Percentiles rank a stretch among this genome's conserved stretches.
These are phyloP conservation scores for Didymella exigua DNA, from an alignment of 2,329 filamentous ascomycete genomes.

Conservation along the genomic window DNA sequence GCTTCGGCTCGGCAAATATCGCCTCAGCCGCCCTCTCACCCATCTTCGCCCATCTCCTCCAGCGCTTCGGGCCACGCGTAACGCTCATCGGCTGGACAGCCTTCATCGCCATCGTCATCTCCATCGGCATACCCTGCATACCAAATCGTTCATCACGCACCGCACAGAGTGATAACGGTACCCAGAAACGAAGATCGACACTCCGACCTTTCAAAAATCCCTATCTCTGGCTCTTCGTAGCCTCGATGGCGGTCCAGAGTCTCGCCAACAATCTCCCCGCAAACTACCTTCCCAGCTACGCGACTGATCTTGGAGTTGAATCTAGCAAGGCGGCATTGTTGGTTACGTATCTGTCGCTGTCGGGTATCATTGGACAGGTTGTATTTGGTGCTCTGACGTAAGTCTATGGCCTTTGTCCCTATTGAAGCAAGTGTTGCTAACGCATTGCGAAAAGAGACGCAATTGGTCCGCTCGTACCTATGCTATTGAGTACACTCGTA, in stretches of 20 bases:
- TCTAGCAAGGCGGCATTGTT: background rate
- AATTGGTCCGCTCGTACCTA: constrained; percentile 1
- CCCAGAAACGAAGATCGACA: background rate
- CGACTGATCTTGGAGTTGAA: background rate
- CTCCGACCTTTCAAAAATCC: background rate
- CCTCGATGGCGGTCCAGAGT: background rate
- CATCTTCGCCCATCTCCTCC: background rate
- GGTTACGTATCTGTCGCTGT: background rate
- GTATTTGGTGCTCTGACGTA: background rate
- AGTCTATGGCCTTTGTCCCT: background rate
- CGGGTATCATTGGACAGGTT: background rate
- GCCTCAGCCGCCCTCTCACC: constrained; percentile 2
- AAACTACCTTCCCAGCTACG: constrained; percentile 1
- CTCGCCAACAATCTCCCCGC: background rate
- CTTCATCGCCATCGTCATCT: background rate
- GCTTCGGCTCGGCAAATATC: constrained; percentile 1
- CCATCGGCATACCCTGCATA: background rate
- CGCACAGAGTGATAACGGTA: background rate
- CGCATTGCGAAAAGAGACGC: background rate
- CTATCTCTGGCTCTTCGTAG: background rate
- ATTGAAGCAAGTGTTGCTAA: background rate
- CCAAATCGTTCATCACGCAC: background rate
- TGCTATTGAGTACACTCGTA: background rate
- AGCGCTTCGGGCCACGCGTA: background rate
- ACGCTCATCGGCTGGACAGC: constrained; percentile 1